phyloP scores from a whole-genome alignment of 805 yeast genomes.

The Candida tibetensis region DNA sequence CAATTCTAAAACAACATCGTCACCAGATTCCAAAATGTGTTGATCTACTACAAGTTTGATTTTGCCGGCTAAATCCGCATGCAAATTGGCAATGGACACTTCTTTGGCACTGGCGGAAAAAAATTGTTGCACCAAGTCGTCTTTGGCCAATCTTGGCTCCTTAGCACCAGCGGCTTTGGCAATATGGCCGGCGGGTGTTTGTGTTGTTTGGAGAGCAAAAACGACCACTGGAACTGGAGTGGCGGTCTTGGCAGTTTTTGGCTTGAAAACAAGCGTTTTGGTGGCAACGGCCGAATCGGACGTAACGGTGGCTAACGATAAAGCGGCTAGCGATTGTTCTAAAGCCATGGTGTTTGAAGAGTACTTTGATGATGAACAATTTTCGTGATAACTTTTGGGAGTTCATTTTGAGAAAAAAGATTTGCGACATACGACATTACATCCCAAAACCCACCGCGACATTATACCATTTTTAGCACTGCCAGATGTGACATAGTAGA shows the following conservation, averaged over 20 bases:
- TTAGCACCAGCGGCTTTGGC: conserved; percentile 69
- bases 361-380: too few species aligned
- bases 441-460: too few species aligned
- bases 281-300: conserved; percentile 53
- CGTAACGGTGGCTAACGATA: conserved; percentile 57
- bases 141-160: conserved; percentile 86
- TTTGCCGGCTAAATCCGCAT: conserved; percentile 47
- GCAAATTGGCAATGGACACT: conserved; percentile 55
- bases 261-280: conserved; percentile 83
- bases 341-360: conserved; percentile 63
- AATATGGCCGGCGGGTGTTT: conserved; percentile 63
- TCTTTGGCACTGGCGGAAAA: conserved; percentile 58
- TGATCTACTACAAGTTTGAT: conserved; percentile 60
- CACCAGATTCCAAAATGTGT: conserved; percentile 39
- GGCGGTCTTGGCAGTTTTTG: conserved; percentile 83
- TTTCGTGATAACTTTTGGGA: neutral
- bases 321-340: conserved; percentile 63
- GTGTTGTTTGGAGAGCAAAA: conserved; percentile 67
- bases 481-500: too few species aligned
- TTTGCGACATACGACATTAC: too few species aligned
- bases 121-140: conserved; percentile 67
- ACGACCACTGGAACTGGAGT: conserved; percentile 77
- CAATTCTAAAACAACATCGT: conserved; percentile 39
- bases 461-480: too few species aligned
- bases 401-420: neutral